phyloP scores from a whole-genome alignment of 1,284 basidiomycete species.

The Rhodotorula sp. region DNA sequence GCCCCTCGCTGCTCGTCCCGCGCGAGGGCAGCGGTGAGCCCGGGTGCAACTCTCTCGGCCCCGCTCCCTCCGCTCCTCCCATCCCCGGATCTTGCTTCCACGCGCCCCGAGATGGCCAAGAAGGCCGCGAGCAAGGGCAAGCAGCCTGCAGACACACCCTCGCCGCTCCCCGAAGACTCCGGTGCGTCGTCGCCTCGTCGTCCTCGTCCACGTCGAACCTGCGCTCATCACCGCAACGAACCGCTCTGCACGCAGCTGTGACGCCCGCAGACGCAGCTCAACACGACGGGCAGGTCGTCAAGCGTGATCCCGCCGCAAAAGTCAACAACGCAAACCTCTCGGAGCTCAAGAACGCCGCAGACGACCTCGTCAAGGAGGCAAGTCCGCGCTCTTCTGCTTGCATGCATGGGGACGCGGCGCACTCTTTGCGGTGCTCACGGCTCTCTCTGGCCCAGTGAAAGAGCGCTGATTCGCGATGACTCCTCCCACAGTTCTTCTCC shows the following conservation, averaged over 20 bases:
- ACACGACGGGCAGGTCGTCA: not conserved
- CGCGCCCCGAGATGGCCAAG: constrained; percentile 5
- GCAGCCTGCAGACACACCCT: not conserved
- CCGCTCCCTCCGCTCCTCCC: not conserved
- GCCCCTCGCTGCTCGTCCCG: not conserved
- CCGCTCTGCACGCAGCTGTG: not conserved
- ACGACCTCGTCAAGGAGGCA: constrained; percentile 77
- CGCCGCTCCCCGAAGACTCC: not conserved
- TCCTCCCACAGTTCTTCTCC: constrained; percentile 66
- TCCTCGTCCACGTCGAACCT: not conserved
- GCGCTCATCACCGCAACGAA: not conserved
- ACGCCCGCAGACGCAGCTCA: not conserved
- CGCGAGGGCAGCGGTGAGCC: not conserved
- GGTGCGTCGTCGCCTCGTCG: not conserved
- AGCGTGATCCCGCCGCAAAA: constrained; percentile 51
- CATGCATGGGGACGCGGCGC: not conserved
- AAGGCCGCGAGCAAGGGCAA: constrained; percentile 2
- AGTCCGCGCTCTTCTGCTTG: constrained; percentile 53
- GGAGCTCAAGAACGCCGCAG: constrained; percentile 85
- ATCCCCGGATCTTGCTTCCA: too few relatives aligned
- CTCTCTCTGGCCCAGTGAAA: too few relatives aligned
- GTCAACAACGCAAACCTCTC: constrained; percentile 77
- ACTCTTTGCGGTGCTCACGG: too few relatives aligned
- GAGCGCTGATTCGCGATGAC: not conserved
- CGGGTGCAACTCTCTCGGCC: not conserved